Base-by-base conservation (phyloP, 352 stramenopile genomes). In the Phytophthora crassamura region DNA sequence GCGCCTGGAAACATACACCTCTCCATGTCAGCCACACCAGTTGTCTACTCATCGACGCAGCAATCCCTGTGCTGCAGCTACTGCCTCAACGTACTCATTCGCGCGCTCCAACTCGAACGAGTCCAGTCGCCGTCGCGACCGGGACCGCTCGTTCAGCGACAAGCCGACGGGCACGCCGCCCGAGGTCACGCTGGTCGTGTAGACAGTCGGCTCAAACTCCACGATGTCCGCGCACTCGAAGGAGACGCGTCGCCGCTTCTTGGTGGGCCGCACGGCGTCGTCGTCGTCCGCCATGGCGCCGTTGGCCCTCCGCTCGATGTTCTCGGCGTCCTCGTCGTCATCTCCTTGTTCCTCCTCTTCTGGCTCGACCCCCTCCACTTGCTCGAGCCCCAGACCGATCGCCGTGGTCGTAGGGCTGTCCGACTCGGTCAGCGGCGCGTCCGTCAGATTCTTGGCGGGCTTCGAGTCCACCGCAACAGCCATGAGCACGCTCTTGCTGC, bases 181-280 rank as follows among this genome's bases (percentile, higher is more conserved):
- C 0, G 86, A 94, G 42, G 86, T 94, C 50, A 94, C 77, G 4
- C 77, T 86, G 22, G 86, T 94, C 15, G 86, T 94, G 77, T 86
- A 93, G 15, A 92, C 68, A 9, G 86, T 94, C 5, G 86, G 86
- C 64, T 94, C 86, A 36, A 94, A 94, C 72, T 94, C 86, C 43
- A 93, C 83, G 36, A 94, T 93, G n/a, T 94, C 86, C 1, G 86
- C 86, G 10, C 78, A 76, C 68, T 94, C 86, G 59, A 94, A 94
- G 4, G 59, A 81, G 41, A 94, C 86, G 49, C 82, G 81, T 18
- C 78, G 73, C 16, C 81, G 76, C 55, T 92, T 92, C 56, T 91
- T 89, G 40, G 35, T 69, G 46, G 61, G 51, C 10, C 80, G 80
- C 53, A 49, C 34, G 20, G 40, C 22, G 22, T 25, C 41, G 35